These are phyloP conservation scores for Phytopythium helicoides DNA, from an alignment of 352 stramenopile genomes.

Conservation along the genomic window DNA sequence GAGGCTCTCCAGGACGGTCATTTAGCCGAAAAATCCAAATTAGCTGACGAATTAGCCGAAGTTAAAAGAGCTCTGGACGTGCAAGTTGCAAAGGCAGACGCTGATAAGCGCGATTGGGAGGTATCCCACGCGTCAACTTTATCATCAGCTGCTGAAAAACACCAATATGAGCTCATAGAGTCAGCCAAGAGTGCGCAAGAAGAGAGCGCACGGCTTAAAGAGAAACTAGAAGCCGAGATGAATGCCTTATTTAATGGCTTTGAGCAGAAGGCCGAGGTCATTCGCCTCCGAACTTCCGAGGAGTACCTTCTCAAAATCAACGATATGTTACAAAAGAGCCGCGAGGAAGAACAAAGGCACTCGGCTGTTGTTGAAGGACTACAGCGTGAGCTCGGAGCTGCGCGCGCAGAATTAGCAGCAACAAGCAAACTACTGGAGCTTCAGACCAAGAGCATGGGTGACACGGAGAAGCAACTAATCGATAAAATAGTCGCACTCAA, in stretches of 20 bases:
- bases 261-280: conserved; percentile 14
- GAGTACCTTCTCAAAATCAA: conserved; percentile 21
- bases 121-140: background rate
- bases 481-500: background rate
- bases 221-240: background rate
- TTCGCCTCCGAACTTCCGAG: conserved; percentile 15
- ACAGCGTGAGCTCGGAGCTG: conserved; percentile 11
- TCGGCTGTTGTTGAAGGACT: conserved; percentile 2
- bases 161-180: conserved; percentile 1
- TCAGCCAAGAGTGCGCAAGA: background rate
- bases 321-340: conserved; percentile 16
- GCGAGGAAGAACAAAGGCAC: conserved; percentile 13
- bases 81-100: background rate
- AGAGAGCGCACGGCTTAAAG: conserved; percentile 1
- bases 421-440: conserved; percentile 1
- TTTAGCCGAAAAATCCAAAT: background rate
- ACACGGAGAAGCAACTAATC: conserved; percentile 15
- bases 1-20: background rate
- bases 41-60: background rate
- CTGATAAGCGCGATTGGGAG: conserved; percentile 2
- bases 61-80: conserved; percentile 5
- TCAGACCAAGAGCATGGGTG: conserved; percentile 10
- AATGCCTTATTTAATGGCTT: conserved; percentile 11
- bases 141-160: background rate
- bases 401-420: conserved; percentile 4